Percentiles rank a stretch among this genome's conserved stretches.
phyloP scores from a whole-genome alignment of 225 moss, liverwort and hornwort species.

The Polytrichum formosum region DNA sequence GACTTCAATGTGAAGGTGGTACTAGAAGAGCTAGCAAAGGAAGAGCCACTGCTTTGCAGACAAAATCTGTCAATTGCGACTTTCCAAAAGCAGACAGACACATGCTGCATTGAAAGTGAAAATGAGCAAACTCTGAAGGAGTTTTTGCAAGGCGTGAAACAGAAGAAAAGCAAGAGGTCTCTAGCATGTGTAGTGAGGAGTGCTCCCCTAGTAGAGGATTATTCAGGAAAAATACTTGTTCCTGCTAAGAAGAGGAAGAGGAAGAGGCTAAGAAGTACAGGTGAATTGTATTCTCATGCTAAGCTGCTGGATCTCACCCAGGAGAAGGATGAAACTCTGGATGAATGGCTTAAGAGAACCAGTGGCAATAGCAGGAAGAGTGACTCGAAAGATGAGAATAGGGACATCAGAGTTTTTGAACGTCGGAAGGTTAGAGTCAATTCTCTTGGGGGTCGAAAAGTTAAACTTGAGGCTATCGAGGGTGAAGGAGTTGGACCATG shows the following conservation, averaged over 20 bases:
- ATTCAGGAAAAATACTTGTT: neutral
- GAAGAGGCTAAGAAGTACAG: constrained; percentile 18
- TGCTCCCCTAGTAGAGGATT: neutral
- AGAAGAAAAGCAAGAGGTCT: constrained; percentile 6
- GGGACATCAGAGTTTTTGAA: constrained; percentile 28
- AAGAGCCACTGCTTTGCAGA: constrained; percentile 10
- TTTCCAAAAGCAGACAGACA: constrained; percentile 2
- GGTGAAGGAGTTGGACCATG: neutral
- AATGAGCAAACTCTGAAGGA: constrained; percentile 16
- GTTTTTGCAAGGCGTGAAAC: constrained; percentile 19
- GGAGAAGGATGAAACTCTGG: constrained; percentile 23
- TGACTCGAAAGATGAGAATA: constrained; percentile 16
- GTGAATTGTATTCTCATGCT: constrained; percentile 5
- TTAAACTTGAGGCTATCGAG: constrained; percentile 14
- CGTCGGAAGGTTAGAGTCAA: constrained; percentile 35
- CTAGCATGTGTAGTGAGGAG: constrained; percentile 27
- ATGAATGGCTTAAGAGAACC: constrained; percentile 19
- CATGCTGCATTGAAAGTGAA: constrained; percentile 5
- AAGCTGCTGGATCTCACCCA: constrained; percentile 8
- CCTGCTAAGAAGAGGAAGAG: constrained; percentile 13
- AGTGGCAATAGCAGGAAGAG: neutral
- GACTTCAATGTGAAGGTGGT: constrained; percentile 10
- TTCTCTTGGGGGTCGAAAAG: constrained; percentile 4
- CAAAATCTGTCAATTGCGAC: constrained; percentile 10
- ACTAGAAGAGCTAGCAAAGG: constrained; percentile 24